A percentile compares a stretch with the other conserved stretches of the same genome.
phyloP scores from a whole-genome alignment of 306 rosid genomes.

The Cercis canadensis region DNA sequence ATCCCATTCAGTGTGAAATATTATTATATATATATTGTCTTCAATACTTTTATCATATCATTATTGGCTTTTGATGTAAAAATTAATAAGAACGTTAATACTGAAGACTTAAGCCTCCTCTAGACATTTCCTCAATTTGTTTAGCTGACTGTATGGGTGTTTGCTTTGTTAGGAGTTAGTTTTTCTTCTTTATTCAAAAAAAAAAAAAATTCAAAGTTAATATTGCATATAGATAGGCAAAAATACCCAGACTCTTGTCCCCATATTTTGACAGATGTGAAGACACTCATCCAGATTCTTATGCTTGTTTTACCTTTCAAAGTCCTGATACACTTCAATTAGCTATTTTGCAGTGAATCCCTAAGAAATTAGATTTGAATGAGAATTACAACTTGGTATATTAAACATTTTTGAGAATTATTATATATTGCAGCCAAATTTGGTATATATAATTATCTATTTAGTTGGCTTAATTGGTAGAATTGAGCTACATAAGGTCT shows the following conservation, averaged over 20 bases:
- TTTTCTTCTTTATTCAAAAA: slow-evolving; percentile 47
- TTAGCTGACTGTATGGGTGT: too few relatives aligned
- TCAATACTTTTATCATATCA: slow-evolving; percentile 1
- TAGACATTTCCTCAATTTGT: too few relatives aligned
- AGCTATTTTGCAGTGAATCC: slow-evolving; percentile 53
- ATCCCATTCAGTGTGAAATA: slow-evolving; percentile 31
- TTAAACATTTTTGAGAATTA: slow-evolving; percentile 14
- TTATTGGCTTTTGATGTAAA: neutral
- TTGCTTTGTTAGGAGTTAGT: too few relatives aligned
- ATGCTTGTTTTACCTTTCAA: slow-evolving; percentile 67
- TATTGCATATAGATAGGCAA: slow-evolving; percentile 2
- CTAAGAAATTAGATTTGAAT: slow-evolving; percentile 20
- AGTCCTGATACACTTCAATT: slow-evolving; percentile 65
- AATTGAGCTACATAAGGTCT: too few relatives aligned
- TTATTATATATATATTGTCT: slow-evolving; percentile 18
- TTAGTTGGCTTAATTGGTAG: too few relatives aligned
- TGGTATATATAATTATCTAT: too few relatives aligned
- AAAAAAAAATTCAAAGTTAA: slow-evolving; percentile 7
- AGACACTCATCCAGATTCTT: slow-evolving; percentile 70
- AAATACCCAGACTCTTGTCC: slow-evolving; percentile 53
- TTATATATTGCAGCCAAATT: neutral
- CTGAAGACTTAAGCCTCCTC: slow-evolving; percentile 75
- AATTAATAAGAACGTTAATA: slow-evolving; percentile 14
- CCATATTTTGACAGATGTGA: slow-evolving; percentile 57
- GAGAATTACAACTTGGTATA: slow-evolving; percentile 18